Base-by-base conservation (phyloP, 1,139 yeast genomes). In the Geotrichum armillariae region DNA sequence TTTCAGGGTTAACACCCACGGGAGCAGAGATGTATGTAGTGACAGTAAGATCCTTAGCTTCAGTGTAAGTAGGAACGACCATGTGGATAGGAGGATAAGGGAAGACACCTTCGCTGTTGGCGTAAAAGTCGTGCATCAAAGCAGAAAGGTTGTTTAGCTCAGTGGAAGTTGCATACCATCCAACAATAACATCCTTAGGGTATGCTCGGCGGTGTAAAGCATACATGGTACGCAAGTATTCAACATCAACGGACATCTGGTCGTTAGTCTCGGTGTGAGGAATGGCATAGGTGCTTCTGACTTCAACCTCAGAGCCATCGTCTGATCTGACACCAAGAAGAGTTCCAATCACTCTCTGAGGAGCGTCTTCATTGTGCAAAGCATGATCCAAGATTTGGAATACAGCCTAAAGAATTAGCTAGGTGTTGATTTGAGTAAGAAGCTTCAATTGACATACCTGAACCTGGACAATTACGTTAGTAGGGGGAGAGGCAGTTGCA, bases 211-310 rank as follows among this genome's bases (percentile, higher is more conserved):
- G 85, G 70, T 86, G 83, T 64, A 89, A 74, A 61, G 82, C 84
- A 68, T 76, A 85, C 70, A 86, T 78, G 36, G 81, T 71, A 66
- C 83, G 82, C 73, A 85, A 87, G 63, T 82, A 83, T 63, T 85
- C 93, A 59, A 88, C 82, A 62, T 83, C 91, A 58, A 88, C 84
- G 58, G 83, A 79, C 57, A 85, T 79, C 59, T 77, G 79, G 41
- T 86, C 87, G 32, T 86, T 91, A 42, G 86, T 83, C 65, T 87
- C 95, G 55, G 77, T 78, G 64, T 89, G 88, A 43, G 95, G 94
- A 48, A 89, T 94, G 69, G 88, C 79, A 68, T 83, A 89, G 7
- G 91, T 88, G 57, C 82, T 87, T 63, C 82, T 78, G 60, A 89
- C 75, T 63, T 84, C 94, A 45, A 85, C 76, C 61, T 80, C 86